Evolutionary conservation across 805 yeast genomes (phyloP), one percentile per base, ranked within the genome.

Genomic region (Cyberlindnera lachancei): DNA sequence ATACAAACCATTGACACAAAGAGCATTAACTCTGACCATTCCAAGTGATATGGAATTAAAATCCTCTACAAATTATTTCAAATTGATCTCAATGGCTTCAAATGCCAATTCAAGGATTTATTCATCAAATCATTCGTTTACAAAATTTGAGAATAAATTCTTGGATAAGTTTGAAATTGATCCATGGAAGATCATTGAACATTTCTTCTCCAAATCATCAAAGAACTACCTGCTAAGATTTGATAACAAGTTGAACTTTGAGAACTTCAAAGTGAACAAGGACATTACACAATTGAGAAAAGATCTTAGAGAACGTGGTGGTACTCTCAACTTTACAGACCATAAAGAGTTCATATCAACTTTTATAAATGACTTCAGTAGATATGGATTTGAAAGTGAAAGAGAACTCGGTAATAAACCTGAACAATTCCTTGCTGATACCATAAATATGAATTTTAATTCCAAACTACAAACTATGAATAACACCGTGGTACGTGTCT

Each of bases 131-230:
- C 58, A 56, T 23, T 50, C 57, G 6, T 52, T 55, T 23, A 65
- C 59, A 5, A 67, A 53, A 40, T 57, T 59, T 28, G 63, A 52
- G 33, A 66, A 55, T 27, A 62, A 64, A 23, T 58, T 63, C 30
- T 43, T 61, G 17, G 67, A 60, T 23, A 66, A 55, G 25, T 64
- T 64, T 31, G 63, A 58, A 25, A 55, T 55, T 27, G 63, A 64
- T 29, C 69, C 59, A 27, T 54, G 51, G 36, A 50, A 51, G 41
- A 52, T 58, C 14, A 50, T 58, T 15, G 57, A 51, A 13, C 47
- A 52, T 18, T 47, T 58, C 28, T 57, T 57, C 32, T 56, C 62
- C n/a, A 55, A 56, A 30, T 52, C 59, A 1, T 57, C 62, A 7
- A 55, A 51, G 40, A 51, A 58, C 25, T 56, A 56, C 31, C 27